Percentiles rank a stretch among this genome's conserved stretches.
Evolutionary conservation across 495 filamentous ascomycete genomes (phyloP).

Genomic region (Annulohypoxylon maeteangense): DNA sequence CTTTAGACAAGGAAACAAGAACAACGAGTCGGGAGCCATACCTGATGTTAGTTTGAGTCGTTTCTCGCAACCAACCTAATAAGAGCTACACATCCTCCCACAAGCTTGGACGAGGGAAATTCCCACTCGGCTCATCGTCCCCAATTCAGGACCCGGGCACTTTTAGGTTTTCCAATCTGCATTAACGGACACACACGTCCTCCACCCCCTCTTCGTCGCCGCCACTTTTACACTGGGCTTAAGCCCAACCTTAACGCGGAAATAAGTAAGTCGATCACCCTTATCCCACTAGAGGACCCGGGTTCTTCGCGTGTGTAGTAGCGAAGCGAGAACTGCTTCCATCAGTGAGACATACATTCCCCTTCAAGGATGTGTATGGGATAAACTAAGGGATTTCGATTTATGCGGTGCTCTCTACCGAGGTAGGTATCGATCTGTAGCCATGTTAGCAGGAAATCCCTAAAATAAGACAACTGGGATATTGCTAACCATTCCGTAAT

Average conservation of each 20-base stretch:
- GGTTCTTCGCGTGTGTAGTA: background rate
- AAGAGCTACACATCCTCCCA: background rate
- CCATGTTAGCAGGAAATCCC: background rate
- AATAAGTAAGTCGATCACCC: background rate
- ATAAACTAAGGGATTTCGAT: background rate
- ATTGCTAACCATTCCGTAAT: background rate
- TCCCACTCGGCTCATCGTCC: background rate
- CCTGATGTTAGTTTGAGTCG: background rate
- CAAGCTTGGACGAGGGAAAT: constrained; percentile 11
- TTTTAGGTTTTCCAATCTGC: constrained; percentile 20
- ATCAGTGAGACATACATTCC: constrained; percentile 1
- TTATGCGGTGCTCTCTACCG: background rate
- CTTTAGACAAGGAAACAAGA: no score
- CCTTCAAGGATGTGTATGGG: background rate
- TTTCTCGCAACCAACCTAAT: background rate
- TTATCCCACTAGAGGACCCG: background rate
- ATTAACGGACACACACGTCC: background rate
- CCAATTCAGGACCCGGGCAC: background rate
- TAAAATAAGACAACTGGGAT: background rate
- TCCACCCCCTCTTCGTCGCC: background rate
- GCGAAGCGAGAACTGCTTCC: background rate
- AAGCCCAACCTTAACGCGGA: background rate
- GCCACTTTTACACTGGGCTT: background rate
- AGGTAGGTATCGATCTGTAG: background rate
- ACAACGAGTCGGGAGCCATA: background rate